phyloP scores from a whole-genome alignment of 805 yeast species.

The Spencermartinsiella europaea region DNA sequence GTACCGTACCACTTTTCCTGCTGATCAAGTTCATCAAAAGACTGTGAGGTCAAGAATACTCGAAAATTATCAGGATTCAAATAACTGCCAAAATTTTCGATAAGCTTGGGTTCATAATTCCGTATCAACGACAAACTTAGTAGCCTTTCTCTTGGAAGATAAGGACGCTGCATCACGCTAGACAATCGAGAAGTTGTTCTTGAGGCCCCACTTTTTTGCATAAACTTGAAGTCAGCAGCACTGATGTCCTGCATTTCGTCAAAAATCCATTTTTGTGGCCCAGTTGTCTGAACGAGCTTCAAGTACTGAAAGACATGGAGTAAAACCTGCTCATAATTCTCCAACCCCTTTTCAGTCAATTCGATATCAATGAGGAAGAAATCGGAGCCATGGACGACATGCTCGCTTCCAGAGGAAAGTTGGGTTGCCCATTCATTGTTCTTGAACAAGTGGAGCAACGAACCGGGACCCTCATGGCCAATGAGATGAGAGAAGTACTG shows the following conservation, averaged over 20 bases:
- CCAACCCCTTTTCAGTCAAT: slow-evolving; percentile 64
- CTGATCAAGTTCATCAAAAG: slow-evolving; percentile 42
- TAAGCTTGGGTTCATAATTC: slow-evolving; percentile 51
- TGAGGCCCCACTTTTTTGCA: slow-evolving; percentile 69
- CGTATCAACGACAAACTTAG: slow-evolving; percentile 54
- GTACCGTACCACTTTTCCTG: slow-evolving; percentile 91
- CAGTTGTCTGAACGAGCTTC: slow-evolving; percentile 47
- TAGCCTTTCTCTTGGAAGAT: slow-evolving; percentile 59
- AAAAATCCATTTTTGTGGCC: slow-evolving; percentile 75
- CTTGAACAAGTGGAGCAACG: slow-evolving; percentile 67
- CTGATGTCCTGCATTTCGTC: slow-evolving; percentile 70
- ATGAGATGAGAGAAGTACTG: slow-evolving; percentile 72
- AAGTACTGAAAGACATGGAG: slow-evolving; percentile 67
- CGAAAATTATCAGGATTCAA: slow-evolving; percentile 60
- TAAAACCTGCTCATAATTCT: slow-evolving; percentile 55
- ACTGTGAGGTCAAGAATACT: slow-evolving; percentile 49
- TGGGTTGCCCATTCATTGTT: slow-evolving; percentile 72
- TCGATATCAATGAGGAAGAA: slow-evolving; percentile 67
- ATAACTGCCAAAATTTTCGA: slow-evolving; percentile 44
- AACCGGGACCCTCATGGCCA: slow-evolving; percentile 92
- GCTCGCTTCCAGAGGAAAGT: slow-evolving; percentile 62
- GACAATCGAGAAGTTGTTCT: slow-evolving; percentile 69
- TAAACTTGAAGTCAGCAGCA: slow-evolving; percentile 67
- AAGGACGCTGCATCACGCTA: slow-evolving; percentile 49
- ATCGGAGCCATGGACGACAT: slow-evolving; percentile 56